Evolutionary conservation across 2,329 filamentous ascomycete genomes (phyloP).

Genomic region (Colletotrichum coccodes): DNA sequence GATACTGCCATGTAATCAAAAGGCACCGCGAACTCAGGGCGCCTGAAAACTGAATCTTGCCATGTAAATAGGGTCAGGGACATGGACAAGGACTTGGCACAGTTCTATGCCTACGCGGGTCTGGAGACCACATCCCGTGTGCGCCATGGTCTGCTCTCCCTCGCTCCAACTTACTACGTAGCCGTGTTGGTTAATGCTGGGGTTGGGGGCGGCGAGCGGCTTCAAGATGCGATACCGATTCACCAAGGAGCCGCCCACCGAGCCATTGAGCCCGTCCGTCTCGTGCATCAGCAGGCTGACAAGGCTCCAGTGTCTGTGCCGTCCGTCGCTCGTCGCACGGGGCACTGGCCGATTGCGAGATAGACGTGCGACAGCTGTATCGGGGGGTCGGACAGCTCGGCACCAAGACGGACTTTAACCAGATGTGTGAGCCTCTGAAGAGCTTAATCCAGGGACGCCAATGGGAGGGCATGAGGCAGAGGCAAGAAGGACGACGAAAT

Average conservation of each 20-base stretch:
- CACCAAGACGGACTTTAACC: slow-evolving; percentile 12
- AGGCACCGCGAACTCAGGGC: too few species aligned
- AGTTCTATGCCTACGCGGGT: slow-evolving; percentile 2
- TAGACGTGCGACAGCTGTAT: slow-evolving; percentile 32
- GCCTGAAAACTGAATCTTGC: not conserved
- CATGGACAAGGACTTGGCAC: not conserved
- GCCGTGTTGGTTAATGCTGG: not conserved
- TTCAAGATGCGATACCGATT: slow-evolving; percentile 16
- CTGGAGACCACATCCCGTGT: slow-evolving; percentile 14
- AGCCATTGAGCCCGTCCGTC: not conserved
- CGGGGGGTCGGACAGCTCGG: slow-evolving; percentile 28
- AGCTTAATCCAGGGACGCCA: slow-evolving; percentile 28
- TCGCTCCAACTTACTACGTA: too few species aligned
- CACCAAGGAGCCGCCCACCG: not conserved
- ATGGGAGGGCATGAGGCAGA: not conserved
- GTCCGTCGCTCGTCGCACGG: slow-evolving; percentile 15
- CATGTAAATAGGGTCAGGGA: not conserved
- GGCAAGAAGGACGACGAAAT: not conserved
- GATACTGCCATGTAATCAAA: too few species aligned
- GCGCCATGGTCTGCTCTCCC: slow-evolving; percentile 22
- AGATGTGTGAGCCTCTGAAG: slow-evolving; percentile 19
- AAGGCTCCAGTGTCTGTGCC: slow-evolving; percentile 20
- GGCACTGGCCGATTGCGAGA: slow-evolving; percentile 21
- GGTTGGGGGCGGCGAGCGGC: not conserved
- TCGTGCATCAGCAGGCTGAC: not conserved